Base-by-base conservation (phyloP, 768 basidiomycete species). In the Panellus pusillus region DNA sequence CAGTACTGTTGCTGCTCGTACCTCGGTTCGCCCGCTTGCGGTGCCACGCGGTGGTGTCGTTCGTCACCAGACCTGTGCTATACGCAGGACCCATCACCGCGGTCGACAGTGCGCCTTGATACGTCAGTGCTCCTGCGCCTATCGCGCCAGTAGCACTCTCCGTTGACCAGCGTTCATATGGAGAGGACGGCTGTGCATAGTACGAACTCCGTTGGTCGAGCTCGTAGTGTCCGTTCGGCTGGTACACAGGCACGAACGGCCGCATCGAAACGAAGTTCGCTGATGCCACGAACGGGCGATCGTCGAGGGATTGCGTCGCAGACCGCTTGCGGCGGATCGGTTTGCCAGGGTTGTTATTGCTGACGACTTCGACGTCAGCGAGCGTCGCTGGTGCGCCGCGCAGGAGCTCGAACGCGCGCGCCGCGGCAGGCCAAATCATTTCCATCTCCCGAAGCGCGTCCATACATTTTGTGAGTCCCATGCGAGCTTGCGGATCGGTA, bases 81-180 rank as follows among this genome's bases (percentile, higher is more conserved):
- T 88, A 90, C 61, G 85, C 72, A 58, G 88, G 87, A 0, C 88
- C 86, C 39, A 90, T 76, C 20, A 87, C 86, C 0, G 86, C 84
- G 15, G 88, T 89, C 18, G 88, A 86, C 39, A 89, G 62, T 40
- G 79, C 74, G 6, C 74, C 75, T 19, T 75, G 65, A 62, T 76
- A 60, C 31, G 54, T 39, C 6, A 75, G 49, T 68, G 54, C 71
- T 62, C 48, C 69, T 50, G 41, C 39, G 54, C 45, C 56, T 37
- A 29, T 37, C 45, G 32, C 11, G 32, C 35, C 61, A 62, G 4
- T 62, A 70, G 68, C 44, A 68, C 54, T 41, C 42, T 58, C 48
- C 38, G 31, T 15, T 0, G 76, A 62, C 82, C 81, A 84, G 2
- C 78, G 72, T 51, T 81, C 76, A 56, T 75, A 79, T 64, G 49